Percentiles rank a stretch among this genome's conserved stretches.
Evolutionary conservation across 2,329 filamentous ascomycete species (phyloP).

Genomic region (Fusarium sacchari): DNA sequence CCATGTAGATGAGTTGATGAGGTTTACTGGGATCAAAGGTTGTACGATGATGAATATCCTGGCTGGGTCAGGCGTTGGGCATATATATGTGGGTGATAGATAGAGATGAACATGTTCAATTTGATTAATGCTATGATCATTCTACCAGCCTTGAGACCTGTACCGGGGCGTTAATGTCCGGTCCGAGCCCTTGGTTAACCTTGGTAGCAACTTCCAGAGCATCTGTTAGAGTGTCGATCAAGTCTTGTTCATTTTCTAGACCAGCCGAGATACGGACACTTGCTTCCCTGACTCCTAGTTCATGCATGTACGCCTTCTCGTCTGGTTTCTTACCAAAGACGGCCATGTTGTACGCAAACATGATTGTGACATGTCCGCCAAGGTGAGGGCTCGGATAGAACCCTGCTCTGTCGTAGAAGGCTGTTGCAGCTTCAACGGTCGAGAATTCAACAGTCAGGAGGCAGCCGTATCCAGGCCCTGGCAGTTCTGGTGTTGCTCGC

Average conservation of each 20-base stretch:
- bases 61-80: constrained; percentile 39
- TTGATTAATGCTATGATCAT: constrained; percentile 20
- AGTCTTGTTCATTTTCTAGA: constrained; percentile 55
- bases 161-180: background rate
- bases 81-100: constrained; percentile 34
- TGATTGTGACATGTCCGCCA: constrained; percentile 62
- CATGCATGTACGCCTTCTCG: constrained; percentile 50
- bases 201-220: constrained; percentile 45
- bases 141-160: background rate
- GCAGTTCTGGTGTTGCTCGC: constrained; percentile 55
- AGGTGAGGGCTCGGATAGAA: constrained; percentile 64
- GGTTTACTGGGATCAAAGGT: constrained; percentile 11
- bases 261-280: constrained; percentile 60
- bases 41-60: constrained; percentile 25
- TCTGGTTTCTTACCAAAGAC: constrained; percentile 54
- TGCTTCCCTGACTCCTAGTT: constrained; percentile 52
- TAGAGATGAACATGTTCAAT: constrained; percentile 18
- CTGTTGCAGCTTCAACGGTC: constrained; percentile 50
- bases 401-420: constrained; percentile 61
- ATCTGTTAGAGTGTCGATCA: constrained; percentile 52
- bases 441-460: constrained; percentile 63
- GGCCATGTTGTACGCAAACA: constrained; percentile 58
- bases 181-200: constrained; percentile 13
- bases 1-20: constrained; percentile 31
- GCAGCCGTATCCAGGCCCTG: constrained; percentile 63